Percentiles rank a stretch among this genome's conserved stretches.
These are phyloP conservation scores for Cercospora sp. DNA, from an alignment of 2,329 filamentous ascomycete genomes.

Conservation along the genomic window DNA sequence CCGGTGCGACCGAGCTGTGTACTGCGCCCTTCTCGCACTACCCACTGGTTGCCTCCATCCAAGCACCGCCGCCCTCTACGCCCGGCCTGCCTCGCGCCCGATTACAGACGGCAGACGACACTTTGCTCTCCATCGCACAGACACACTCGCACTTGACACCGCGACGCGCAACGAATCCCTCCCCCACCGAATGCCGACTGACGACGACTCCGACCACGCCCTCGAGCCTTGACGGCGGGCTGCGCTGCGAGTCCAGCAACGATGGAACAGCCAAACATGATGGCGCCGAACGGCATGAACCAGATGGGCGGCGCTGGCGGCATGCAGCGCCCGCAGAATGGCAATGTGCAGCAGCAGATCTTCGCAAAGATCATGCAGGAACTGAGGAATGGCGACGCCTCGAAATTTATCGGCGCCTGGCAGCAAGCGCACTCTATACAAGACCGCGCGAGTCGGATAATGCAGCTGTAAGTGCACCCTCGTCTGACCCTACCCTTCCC, in stretches of 20 bases:
- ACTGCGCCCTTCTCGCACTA: neutral
- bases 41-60: neutral
- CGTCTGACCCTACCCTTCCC: neutral
- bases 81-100: neutral
- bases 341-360: slow-evolving; percentile 32
- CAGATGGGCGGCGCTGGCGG: slow-evolving; percentile 23
- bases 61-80: slow-evolving; percentile 4
- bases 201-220: slow-evolving; percentile 1
- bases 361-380: slow-evolving; percentile 32
- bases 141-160: neutral
- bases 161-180: slow-evolving; percentile 3
- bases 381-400: slow-evolving; percentile 24
- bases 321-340: slow-evolving; percentile 35
- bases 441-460: slow-evolving; percentile 33
- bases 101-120: neutral
- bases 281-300: slow-evolving; percentile 23
- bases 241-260: neutral
- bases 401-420: slow-evolving; percentile 33
- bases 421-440: slow-evolving; percentile 36
- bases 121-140: neutral
- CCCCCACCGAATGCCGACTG: slow-evolving; percentile 13
- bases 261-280: slow-evolving; percentile 26
- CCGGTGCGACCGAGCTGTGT: neutral
- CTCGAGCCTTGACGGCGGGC: slow-evolving; percentile 3
- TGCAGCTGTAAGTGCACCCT: slow-evolving; percentile 37